Base-by-base conservation (phyloP, 2,329 filamentous ascomycete species). In the Claviceps arundinis region DNA sequence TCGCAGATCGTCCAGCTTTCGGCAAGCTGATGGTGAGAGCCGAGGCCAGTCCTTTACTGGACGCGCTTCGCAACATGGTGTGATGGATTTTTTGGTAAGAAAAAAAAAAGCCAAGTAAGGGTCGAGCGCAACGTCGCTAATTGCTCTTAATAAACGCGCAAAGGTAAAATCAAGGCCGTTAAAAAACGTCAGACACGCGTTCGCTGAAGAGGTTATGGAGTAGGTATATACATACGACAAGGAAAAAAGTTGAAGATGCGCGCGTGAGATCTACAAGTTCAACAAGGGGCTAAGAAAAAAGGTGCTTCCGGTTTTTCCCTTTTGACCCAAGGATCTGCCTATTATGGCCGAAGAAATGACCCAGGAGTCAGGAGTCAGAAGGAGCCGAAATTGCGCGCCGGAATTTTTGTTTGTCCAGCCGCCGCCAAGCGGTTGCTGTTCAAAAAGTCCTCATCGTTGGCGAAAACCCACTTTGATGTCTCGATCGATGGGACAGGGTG, bases 51-150 rank as follows among this genome's bases (percentile, higher is more conserved):
- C 46, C 51, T 52, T 41, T 50, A 41, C 40, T 50, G 37, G 47
- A 52, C 30, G 42, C 42, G 47, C 19, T 34, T 42, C 51, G 51
- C 51, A 52, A 37, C 51, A 52, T 52, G 47, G 47, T 37, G 45
- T 47, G 16, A 30, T 47, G 30, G 46, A 22, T 38, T 37, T 4
- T 22, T 16, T 19, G 4, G 19, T 30, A 45, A 34, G 30, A 34
- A 45, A 14, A 45, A 45, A 45, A 47, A 47, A 47, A 17, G 7
- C 4, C 17, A 22, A n/a, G 34, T 30, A 26, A 3, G 43, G 26
- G 26, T 30, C 45, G 24, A 47, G 26, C 45, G 45, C 45, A 34
- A 47, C 37, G 30, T 17, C 45, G 24, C 24, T 17, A 34, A 37
- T 34, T 17, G 16, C 26, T 47, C 19, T n/a, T n/a, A n/a, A n/a